phyloP scores from a whole-genome alignment of 1,139 yeast genomes.

The Spathaspora jeffriesii region DNA sequence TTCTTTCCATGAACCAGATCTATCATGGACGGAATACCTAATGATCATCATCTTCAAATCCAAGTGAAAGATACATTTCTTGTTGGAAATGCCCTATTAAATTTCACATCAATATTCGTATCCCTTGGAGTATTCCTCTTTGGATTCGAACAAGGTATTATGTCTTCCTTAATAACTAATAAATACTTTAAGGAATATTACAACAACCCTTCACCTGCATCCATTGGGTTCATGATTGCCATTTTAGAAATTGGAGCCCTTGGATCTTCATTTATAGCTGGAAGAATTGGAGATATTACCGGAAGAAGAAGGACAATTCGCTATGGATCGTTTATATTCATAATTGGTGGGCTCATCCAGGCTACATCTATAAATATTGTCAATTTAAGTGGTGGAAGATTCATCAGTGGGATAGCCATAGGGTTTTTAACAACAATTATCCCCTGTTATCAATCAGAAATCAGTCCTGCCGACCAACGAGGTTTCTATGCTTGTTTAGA shows the following conservation, averaged over 20 bases:
- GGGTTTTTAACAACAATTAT: conserved; percentile 91
- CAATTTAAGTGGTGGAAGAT: conserved; percentile 68
- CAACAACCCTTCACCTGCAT: conserved; percentile 57
- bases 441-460: conserved; percentile 93
- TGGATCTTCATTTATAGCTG: conserved; percentile 74
- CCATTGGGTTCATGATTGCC: conserved; percentile 54
- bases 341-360: conserved; percentile 80
- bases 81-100: conserved; percentile 53
- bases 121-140: conserved; percentile 59
- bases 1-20: no score
- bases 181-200: conserved; percentile 73
- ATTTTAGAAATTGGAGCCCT: conserved; percentile 75
- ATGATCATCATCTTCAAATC: conserved; percentile 32
- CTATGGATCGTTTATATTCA: conserved; percentile 79
- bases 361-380: conserved; percentile 47
- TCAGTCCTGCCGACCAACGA: conserved; percentile 85
- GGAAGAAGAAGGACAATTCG: conserved; percentile 84
- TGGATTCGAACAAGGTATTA: conserved; percentile 66
- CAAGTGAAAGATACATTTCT: conserved; percentile 43
- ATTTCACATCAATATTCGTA: conserved; percentile 60
- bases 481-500: conserved; percentile 91
- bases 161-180: conserved; percentile 66
- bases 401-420: conserved; percentile 84
- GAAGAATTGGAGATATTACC: conserved; percentile 73
- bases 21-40: conserved; percentile 4